These are phyloP conservation scores for Zopfia rhizophila DNA, from an alignment of 2,329 filamentous ascomycete species.

Conservation along the genomic window DNA sequence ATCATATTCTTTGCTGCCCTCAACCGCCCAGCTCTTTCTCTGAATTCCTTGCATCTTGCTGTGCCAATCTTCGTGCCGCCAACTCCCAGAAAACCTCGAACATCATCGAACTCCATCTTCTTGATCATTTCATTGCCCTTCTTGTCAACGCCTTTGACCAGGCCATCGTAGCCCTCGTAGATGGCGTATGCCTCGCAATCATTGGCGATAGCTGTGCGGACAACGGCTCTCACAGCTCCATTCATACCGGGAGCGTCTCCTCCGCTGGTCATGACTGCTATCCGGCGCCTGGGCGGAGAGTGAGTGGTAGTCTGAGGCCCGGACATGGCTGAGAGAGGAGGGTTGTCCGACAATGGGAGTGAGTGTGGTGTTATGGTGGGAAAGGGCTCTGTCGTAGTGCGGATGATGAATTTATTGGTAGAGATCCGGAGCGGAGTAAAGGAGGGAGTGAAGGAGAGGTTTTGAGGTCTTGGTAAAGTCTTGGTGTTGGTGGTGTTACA, in stretches of 20 bases:
- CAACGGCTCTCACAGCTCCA: constrained; percentile 86
- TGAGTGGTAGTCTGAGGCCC: no score
- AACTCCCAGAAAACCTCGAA: constrained; percentile 92
- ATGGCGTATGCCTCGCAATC: constrained; percentile 61
- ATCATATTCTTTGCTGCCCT: constrained; percentile 95
- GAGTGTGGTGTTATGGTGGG: no score
- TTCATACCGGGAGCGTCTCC: constrained; percentile 97
- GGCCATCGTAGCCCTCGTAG: constrained; percentile 95
- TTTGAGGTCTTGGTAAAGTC: no score
- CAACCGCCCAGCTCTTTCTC: constrained; percentile 84
- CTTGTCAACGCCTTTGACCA: constrained; percentile 88
- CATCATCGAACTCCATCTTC: constrained; percentile 90
- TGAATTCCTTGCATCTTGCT: constrained; percentile 91
- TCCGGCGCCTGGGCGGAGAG: no score
- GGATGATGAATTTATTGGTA: no score
- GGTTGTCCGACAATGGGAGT: no score
- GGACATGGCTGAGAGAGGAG: no score
- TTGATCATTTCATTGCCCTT: constrained; percentile 88
- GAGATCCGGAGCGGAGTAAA: no score
- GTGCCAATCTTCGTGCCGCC: constrained; percentile 97
- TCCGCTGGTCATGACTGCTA: constrained; percentile 93
- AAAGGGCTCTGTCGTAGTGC: no score
- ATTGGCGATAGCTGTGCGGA: constrained; percentile 89
- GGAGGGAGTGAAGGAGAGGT: no score
- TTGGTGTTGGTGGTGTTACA: no score